Evolutionary conservation across 768 basidiomycete species (phyloP).

Genomic region (Lactarius quietus): DNA sequence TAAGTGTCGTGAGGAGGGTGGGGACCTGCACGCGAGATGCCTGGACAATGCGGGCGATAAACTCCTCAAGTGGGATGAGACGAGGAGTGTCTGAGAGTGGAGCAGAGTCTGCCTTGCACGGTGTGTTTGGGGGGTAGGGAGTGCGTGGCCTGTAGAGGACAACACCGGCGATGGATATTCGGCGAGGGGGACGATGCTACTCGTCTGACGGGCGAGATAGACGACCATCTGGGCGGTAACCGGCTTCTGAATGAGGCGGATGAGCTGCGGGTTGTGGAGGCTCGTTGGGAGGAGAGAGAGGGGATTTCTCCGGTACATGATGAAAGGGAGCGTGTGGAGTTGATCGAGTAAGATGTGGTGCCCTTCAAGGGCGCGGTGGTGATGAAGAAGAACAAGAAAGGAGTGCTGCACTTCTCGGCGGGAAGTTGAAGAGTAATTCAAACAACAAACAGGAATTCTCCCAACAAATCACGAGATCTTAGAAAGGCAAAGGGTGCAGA

Average conservation of each 20-base stretch:
- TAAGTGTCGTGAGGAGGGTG: conserved; percentile 84
- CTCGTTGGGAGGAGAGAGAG: conserved; percentile 77
- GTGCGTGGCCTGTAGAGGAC: conserved; percentile 34
- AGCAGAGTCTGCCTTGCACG: conserved; percentile 43
- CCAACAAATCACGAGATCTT: conserved; percentile 16
- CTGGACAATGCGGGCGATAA: conserved; percentile 77
- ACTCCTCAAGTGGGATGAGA: conserved; percentile 71
- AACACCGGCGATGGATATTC: conserved; percentile 38
- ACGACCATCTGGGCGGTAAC: conserved; percentile 85
- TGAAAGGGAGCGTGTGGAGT: conserved; percentile 37
- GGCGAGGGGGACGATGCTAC: conserved; percentile 69
- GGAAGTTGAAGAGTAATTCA: background rate
- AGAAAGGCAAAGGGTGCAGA: conserved; percentile 12
- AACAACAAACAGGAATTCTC: conserved; percentile 20
- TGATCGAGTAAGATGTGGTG: conserved; percentile 33
- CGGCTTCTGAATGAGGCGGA: conserved; percentile 71
- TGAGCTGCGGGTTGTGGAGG: conserved; percentile 75
- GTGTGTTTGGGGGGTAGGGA: conserved; percentile 72
- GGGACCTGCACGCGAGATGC: conserved; percentile 86
- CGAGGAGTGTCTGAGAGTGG: conserved; percentile 33
- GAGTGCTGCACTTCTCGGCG: conserved; percentile 16
- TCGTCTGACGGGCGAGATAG: conserved; percentile 76
- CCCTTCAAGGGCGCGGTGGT: conserved; percentile 37
- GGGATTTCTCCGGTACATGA: conserved; percentile 52
- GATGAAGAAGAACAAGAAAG: conserved; percentile 28